phyloP scores from a whole-genome alignment of 352 stramenopile genomes.

The Phytophthora citricola region DNA sequence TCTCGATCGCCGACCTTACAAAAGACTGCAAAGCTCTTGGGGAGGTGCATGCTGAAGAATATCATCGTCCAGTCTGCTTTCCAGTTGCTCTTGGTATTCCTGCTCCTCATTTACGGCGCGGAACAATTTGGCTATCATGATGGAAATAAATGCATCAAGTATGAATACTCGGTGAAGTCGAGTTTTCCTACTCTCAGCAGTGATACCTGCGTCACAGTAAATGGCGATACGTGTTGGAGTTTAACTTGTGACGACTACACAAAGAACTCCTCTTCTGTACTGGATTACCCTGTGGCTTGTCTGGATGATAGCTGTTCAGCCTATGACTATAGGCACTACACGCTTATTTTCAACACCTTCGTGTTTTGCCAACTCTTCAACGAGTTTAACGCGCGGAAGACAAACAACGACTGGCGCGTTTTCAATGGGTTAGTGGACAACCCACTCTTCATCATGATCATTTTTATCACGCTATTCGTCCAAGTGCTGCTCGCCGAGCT shows the following conservation, averaged over 20 bases:
- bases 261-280: constrained; percentile 25
- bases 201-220: constrained; percentile 56
- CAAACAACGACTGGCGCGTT: constrained; percentile 96
- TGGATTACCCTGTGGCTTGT: constrained; percentile 60
- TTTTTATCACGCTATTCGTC: constrained; percentile 91
- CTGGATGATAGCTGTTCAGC: constrained; percentile 50
- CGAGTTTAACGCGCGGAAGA: constrained; percentile 84
- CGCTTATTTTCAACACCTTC: constrained; percentile 98
- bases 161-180: constrained; percentile 57
- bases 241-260: constrained; percentile 72
- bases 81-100: constrained; percentile 88
- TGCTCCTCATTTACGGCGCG: constrained; percentile 69
- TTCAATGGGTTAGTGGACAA: constrained; percentile 94
- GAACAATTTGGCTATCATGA: constrained; percentile 65
- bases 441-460: constrained; percentile 93
- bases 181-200: constrained; percentile 45
- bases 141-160: constrained; percentile 59
- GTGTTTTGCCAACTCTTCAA: constrained; percentile 97
- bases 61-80: constrained; percentile 74
- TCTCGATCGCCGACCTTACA: constrained; percentile 74
- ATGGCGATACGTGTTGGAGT: constrained; percentile 52
- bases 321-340: constrained; percentile 94
- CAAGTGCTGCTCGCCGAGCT: constrained; percentile 97
- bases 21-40: constrained; percentile 68
- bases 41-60: constrained; percentile 78